phyloP scores from a whole-genome alignment of 805 yeast species.

The Isabelozyma gotoi region DNA sequence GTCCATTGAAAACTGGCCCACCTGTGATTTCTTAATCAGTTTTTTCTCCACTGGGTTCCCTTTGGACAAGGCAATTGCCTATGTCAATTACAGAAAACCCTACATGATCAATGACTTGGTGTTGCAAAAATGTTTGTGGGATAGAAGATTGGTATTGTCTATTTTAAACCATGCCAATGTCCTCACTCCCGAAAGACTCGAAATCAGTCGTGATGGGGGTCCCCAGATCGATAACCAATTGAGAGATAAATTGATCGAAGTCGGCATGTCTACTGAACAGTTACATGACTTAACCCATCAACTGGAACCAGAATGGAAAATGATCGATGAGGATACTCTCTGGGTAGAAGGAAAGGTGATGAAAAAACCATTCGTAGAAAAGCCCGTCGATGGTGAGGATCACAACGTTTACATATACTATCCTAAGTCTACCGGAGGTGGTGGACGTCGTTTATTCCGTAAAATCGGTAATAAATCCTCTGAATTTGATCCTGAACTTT shows the following conservation, averaged over 20 bases:
- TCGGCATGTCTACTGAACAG: conserved; percentile 40
- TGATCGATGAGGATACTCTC: conserved; percentile 78
- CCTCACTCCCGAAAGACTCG: conserved; percentile 85
- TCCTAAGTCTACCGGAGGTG: conserved; percentile 88
- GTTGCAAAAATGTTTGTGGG: conserved; percentile 96
- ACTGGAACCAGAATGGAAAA: conserved; percentile 77
- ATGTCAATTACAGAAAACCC: conserved; percentile 87
- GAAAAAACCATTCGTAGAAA: conserved; percentile 93
- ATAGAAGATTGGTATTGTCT: conserved; percentile 81
- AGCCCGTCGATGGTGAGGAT: conserved; percentile 98
- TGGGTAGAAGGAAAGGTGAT: conserved; percentile 70
- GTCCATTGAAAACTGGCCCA: conserved; percentile 95
- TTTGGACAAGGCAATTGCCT: conserved; percentile 88
- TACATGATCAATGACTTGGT: conserved; percentile 83
- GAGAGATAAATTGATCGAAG: conserved; percentile 42
- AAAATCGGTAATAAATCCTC: conserved; percentile 97
- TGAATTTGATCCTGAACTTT: conserved; percentile 84
- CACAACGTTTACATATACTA: conserved; percentile 95
- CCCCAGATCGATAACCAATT: conserved; percentile 72
- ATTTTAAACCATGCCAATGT: conserved; percentile 80
- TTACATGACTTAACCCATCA: conserved; percentile 63
- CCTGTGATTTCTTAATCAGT: conserved; percentile 91
- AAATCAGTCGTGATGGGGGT: conserved; percentile 95
- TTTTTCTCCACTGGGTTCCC: conserved; percentile 98
- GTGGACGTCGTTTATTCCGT: conserved; percentile 91